Conservation (phyloP, 2,329 filamentous ascomycete species). For the Stagonosporopsis cucurbitacearum region DNA sequence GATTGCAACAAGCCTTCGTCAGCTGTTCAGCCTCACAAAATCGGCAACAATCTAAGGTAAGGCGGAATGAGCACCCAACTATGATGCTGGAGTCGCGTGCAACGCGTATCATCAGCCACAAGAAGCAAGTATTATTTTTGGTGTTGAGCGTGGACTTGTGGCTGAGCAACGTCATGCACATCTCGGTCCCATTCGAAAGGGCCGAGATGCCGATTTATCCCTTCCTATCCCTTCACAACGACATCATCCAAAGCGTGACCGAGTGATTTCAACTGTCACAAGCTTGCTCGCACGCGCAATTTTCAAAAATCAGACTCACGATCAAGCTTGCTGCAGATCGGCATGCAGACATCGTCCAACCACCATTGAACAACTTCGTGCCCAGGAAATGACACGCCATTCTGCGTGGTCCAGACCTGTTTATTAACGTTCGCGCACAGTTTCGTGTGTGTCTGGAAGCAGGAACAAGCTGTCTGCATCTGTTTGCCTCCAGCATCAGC, state of each 20-base stretch:
- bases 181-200: slow-evolving; percentile 9
- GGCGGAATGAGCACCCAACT: neutral
- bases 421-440: neutral
- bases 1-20: neutral
- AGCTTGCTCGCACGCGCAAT: neutral
- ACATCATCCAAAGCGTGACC: neutral
- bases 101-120: slow-evolving; percentile 15
- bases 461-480: neutral
- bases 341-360: neutral
- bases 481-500: neutral
- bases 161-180: slow-evolving; percentile 18
- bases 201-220: slow-evolving; percentile 17
- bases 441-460: neutral
- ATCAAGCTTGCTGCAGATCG: neutral
- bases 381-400: slow-evolving; percentile 1
- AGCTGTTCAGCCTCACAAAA: neutral
- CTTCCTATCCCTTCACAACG: slow-evolving; percentile 1
- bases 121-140: slow-evolving; percentile 12
- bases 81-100: neutral
- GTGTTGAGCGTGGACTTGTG: slow-evolving; percentile 7
- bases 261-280: neutral
- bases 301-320: neutral
- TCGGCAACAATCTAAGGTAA: neutral
- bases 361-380: neutral
- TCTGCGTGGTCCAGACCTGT: slow-evolving; percentile 1